Percentiles rank a stretch among this genome's conserved stretches.
Conservation (phyloP, 2,329 filamentous ascomycete genomes). For the Ophiostoma triangulosporum region DNA sequence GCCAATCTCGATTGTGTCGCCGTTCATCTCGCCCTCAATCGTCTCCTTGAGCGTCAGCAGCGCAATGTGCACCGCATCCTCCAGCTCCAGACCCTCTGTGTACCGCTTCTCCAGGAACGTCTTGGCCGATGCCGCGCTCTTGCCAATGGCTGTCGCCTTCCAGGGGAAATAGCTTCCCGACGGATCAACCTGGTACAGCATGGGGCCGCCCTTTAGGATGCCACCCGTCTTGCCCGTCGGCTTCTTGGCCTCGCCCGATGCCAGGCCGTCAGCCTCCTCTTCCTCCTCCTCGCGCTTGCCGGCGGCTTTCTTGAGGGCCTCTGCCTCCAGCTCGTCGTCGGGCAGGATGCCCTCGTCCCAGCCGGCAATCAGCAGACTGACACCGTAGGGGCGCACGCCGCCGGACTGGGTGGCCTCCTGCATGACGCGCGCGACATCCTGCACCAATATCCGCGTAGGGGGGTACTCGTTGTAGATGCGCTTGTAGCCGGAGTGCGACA, state of each 20-base stretch:
- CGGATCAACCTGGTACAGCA: conserved; percentile 98
- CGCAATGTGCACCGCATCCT: conserved; percentile 97
- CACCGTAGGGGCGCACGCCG: conserved; percentile 92
- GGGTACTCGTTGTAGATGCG: conserved; percentile 99
- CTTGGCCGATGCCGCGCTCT: conserved; percentile 96
- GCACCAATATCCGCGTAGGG: conserved; percentile 96
- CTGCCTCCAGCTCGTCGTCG: conserved; percentile 54
- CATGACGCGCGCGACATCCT: conserved; percentile 95
- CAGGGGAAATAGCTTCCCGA: conserved; percentile 97
- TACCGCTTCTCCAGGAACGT: conserved; percentile 99
- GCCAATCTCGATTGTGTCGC: conserved; percentile 95
- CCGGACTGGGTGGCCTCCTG: conserved; percentile 98
- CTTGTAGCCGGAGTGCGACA: conserved; percentile 97
- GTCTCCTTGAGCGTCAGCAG: conserved; percentile 96
- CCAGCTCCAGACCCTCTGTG: conserved; percentile 89
- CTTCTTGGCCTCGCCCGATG: conserved; percentile 53
- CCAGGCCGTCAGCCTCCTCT: conserved; percentile 17
- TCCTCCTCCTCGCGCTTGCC: conserved; percentile 28
- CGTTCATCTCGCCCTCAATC: conserved; percentile 98
- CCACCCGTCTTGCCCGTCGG: conserved; percentile 79
- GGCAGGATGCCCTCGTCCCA: conserved; percentile 97
- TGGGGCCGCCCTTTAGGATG: conserved; percentile 88
- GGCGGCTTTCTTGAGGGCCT: conserved; percentile 28
- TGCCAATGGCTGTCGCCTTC: conserved; percentile 98
- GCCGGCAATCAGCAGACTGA: conserved; percentile 86